phyloP scores from a whole-genome alignment of 768 basidiomycete genomes.

The Mycena filopes region DNA sequence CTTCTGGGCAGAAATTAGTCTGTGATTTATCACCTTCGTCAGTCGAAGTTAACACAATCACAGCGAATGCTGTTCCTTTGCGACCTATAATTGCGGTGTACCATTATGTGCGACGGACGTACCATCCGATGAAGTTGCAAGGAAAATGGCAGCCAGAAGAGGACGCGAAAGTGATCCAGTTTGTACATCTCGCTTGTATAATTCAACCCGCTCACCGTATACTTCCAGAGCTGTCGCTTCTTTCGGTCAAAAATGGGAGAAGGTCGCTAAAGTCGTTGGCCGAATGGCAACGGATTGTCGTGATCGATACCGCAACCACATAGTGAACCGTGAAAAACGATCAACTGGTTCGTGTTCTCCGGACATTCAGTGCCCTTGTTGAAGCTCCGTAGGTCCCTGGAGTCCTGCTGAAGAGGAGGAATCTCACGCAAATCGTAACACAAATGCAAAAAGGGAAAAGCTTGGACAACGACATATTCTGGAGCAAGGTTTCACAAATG shows the following conservation, averaged over 20 bases:
- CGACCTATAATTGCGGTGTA: constrained; percentile 88
- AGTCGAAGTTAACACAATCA: constrained; percentile 20
- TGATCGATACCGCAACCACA: constrained; percentile 87
- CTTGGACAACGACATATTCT: constrained; percentile 83
- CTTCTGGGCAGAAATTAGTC: constrained; percentile 88
- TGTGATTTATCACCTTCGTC: background rate
- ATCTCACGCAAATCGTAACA: constrained; percentile 77
- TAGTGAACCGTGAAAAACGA: constrained; percentile 74
- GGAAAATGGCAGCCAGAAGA: constrained; percentile 78
- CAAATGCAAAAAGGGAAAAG: constrained; percentile 79
- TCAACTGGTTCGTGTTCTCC: constrained; percentile 55
- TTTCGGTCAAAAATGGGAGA: constrained; percentile 85
- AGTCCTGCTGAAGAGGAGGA: constrained; percentile 82
- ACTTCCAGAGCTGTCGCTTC: constrained; percentile 69
- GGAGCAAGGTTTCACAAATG: constrained; percentile 78
- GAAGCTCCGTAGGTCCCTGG: constrained; percentile 65
- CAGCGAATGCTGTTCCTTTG: constrained; percentile 76
- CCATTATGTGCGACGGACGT: constrained; percentile 77
- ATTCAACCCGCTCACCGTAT: background rate
- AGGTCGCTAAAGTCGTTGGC: constrained; percentile 74
- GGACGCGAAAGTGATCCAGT: constrained; percentile 74
- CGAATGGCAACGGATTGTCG: constrained; percentile 85
- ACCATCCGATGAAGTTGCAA: constrained; percentile 75
- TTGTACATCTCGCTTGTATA: constrained; percentile 36
- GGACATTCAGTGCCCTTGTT: background rate